A percentile compares a stretch with the other conserved stretches of the same genome.
These are phyloP conservation scores for Brachypodium distachyon DNA, from an alignment of 202 grass and related monocot species.

Conservation along the genomic window DNA sequence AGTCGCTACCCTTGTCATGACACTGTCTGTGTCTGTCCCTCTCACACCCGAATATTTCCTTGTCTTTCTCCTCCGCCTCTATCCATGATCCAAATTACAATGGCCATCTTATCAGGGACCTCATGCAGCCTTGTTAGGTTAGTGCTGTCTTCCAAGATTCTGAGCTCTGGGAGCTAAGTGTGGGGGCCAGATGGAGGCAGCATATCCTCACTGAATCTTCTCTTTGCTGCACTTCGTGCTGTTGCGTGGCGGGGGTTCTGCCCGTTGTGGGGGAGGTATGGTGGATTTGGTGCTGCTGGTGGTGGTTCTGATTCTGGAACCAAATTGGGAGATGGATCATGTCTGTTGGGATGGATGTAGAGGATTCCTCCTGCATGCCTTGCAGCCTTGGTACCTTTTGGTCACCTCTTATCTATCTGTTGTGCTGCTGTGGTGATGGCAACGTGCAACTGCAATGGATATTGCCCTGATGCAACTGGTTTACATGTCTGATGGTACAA, in stretches of 20 bases:
- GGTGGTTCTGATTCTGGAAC: constrained; percentile 10
- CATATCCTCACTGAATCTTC: constrained; percentile 24
- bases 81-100: constrained; percentile 33
- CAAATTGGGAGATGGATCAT: neutral
- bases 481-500: neutral
- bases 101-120: constrained; percentile 32
- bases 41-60: constrained; percentile 43
- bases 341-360: neutral
- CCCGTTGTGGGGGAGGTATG: constrained; percentile 14
- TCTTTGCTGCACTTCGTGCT: neutral
- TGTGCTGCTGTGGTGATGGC: neutral
- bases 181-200: constrained; percentile 41
- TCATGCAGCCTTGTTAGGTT: constrained; percentile 20
- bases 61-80: constrained; percentile 21
- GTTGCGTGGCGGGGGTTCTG: constrained; percentile 27
- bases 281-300: neutral
- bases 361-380: neutral
- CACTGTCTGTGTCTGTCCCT: constrained; percentile 42
- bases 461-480: neutral
- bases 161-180: constrained; percentile 17
- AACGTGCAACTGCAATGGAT: neutral
- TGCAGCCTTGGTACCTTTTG: neutral
- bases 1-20: constrained; percentile 49
- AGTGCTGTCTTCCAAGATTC: constrained; percentile 43
- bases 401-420: neutral